Base-by-base conservation (phyloP, 1,284 basidiomycete species). In the Phlebopus sp. region DNA sequence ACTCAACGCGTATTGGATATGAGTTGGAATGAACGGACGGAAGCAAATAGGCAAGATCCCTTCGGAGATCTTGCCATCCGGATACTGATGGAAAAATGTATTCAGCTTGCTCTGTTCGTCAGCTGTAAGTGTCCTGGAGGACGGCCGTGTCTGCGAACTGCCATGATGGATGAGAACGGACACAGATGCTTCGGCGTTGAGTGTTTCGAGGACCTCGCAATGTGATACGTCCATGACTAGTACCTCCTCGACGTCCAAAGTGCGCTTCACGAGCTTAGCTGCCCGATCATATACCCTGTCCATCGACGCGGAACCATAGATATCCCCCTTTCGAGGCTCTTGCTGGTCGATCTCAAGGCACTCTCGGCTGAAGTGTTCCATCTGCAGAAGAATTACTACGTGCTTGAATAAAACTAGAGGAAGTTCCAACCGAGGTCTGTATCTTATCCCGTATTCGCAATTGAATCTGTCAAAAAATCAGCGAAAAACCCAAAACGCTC, bases 321-420 rank as follows among this genome's bases (percentile, higher is more conserved):
- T 52, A 43, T 69, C 55, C 42, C 51, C 17, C 17, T 46, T 60
- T 43, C 52, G 52, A 27, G 58, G 59, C 8, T 71, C 67, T 50
- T 84, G 78, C 47, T 77, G 82, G 62, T 97, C 92, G 57, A 95
- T 90, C 65, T 97, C 94, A 35, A 97, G 77, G 59, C 93, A 96
- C 68, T 97, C 92, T 41, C 94, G 83, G 42, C 91, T 95, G 63
- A 97, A 97, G 56, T 90, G 82, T 66, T 97, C 94, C 90, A 97
- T 97, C 77, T 89, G 53, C 13, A 43, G 53, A 31, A 34, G 18
- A 44, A 29, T 52, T 32, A 44, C 13, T 18, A 45, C 23, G 40
- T 37, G 31, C 5, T 21, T 32, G 19, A 37, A 18, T 37, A n/a
- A 42, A 39, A 37, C 40, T 21, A 49, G 19, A 30, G 25, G 23